Conservation (phyloP, 106 monocot species). For the Platanthera zijinensis region DNA sequence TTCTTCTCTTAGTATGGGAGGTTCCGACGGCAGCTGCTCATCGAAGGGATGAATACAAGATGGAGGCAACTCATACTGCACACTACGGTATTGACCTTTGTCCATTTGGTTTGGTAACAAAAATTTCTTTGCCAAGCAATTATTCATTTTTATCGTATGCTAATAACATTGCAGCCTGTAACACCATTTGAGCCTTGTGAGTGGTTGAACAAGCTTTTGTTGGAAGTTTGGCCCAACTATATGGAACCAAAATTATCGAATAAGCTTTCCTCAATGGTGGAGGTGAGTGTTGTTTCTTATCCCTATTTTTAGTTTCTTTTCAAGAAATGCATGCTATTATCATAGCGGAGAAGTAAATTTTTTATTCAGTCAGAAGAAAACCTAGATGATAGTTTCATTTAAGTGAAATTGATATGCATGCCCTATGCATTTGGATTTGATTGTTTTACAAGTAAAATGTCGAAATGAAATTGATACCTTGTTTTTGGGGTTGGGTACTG, state of each 20-base stretch:
- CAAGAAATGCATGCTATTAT: not conserved
- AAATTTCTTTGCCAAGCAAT: not conserved
- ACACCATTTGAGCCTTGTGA: constrained; percentile 82
- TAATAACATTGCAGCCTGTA: constrained; percentile 35
- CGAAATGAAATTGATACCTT: not conserved
- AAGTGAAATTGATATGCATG: not conserved
- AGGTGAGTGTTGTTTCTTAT: constrained; percentile 30
- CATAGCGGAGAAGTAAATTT: not conserved
- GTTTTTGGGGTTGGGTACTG: not conserved
- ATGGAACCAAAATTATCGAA: constrained; percentile 80
- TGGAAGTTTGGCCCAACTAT: constrained; percentile 92
- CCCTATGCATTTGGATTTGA: not conserved
- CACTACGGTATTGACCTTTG: constrained; percentile 40
- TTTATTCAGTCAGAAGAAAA: not conserved
- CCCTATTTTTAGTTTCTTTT: not conserved
- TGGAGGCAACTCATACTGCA: constrained; percentile 78
- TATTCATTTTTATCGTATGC: not conserved
- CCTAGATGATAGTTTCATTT: not conserved
- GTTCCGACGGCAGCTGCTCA: constrained; percentile 51
- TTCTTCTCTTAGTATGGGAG: constrained; percentile 52
- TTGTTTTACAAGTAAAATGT: not conserved
- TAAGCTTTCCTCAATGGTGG: constrained; percentile 68
- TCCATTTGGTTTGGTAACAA: not conserved
- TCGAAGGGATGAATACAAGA: constrained; percentile 67
- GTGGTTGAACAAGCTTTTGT: constrained; percentile 80